A percentile compares a stretch with the other conserved stretches of the same genome.
These are phyloP conservation scores for Geoglossum cookeanum DNA, from an alignment of 2,329 filamentous ascomycete genomes.

Conservation along the genomic window DNA sequence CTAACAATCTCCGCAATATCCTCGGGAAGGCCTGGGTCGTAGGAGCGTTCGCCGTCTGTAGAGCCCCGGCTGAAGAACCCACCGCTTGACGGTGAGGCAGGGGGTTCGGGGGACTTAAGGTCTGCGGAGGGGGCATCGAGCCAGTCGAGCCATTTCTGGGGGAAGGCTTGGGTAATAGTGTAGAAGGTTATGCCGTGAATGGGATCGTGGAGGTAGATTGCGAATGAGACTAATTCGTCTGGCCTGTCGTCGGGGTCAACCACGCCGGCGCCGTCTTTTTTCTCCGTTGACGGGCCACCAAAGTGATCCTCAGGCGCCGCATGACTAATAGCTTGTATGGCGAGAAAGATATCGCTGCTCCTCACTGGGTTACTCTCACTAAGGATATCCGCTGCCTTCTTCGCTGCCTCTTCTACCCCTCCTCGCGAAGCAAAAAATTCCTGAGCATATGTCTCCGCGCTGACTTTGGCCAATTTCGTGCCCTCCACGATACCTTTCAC, in stretches of 20 bases:
- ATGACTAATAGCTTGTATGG: slow-evolving; percentile 71
- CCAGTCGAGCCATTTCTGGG: slow-evolving; percentile 77
- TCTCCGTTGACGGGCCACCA: slow-evolving; percentile 30
- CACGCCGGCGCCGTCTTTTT: slow-evolving; percentile 34
- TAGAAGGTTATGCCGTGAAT: slow-evolving; percentile 80
- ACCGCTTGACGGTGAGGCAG: slow-evolving; percentile 10
- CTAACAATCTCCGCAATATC: slow-evolving; percentile 74
- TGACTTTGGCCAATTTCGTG: slow-evolving; percentile 76
- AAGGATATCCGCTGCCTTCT: slow-evolving; percentile 57
- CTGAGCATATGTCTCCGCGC: slow-evolving; percentile 67
- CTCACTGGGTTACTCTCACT: slow-evolving; percentile 77
- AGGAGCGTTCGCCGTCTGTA: slow-evolving; percentile 13
- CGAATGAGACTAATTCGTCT: slow-evolving; percentile 51
- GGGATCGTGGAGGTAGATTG: slow-evolving; percentile 67
- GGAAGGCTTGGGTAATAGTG: slow-evolving; percentile 64
- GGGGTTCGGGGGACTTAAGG: slow-evolving; percentile 29
- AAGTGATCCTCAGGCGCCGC: slow-evolving; percentile 49
- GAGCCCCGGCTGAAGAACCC: slow-evolving; percentile 9
- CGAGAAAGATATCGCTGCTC: slow-evolving; percentile 84
- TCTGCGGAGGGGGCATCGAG: slow-evolving; percentile 47
- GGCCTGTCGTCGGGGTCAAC: slow-evolving; percentile 29
- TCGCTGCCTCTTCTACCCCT: slow-evolving; percentile 62
- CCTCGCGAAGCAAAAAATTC: slow-evolving; percentile 69
- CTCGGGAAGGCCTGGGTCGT: slow-evolving; percentile 37
- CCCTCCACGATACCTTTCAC: slow-evolving; percentile 70